These are phyloP conservation scores for Elongisporangium senticosum DNA, from an alignment of 352 stramenopile species.

Conservation along the genomic window DNA sequence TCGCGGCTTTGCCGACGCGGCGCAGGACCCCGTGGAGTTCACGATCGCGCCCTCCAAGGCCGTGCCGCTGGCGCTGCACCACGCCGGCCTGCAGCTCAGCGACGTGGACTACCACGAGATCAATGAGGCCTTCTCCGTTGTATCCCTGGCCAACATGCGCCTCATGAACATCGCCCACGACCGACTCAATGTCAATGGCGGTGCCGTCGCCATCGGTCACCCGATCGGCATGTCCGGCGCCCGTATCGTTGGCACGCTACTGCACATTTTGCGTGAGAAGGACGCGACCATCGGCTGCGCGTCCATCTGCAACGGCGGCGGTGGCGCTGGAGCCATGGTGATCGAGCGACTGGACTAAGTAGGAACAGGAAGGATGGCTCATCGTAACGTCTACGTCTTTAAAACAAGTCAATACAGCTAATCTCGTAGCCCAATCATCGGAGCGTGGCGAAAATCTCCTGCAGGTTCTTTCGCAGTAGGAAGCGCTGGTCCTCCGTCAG, in stretches of 20 bases:
- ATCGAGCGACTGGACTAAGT: constrained; percentile 65
- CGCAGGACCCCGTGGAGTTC: constrained; percentile 93
- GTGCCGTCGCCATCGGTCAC: constrained; percentile 84
- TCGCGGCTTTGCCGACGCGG: constrained; percentile 76
- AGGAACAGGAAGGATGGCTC: too few species aligned
- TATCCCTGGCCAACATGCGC: constrained; percentile 94
- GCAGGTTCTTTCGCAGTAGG: constrained; percentile 70
- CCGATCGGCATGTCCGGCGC: constrained; percentile 86
- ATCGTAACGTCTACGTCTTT: not conserved
- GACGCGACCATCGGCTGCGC: constrained; percentile 95
- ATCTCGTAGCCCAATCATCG: constrained; percentile 9
- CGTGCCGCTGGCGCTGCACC: constrained; percentile 88
- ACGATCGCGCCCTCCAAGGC: constrained; percentile 95
- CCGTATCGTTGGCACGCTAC: constrained; percentile 93
- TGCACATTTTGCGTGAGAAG: constrained; percentile 92
- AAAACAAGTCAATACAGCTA: constrained; percentile 4
- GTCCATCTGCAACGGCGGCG: constrained; percentile 98
- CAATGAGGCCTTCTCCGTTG: constrained; percentile 99
- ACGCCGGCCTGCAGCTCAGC: constrained; percentile 85
- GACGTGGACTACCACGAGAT: constrained; percentile 99
- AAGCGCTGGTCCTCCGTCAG: constrained; percentile 84
- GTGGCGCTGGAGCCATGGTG: constrained; percentile 94
- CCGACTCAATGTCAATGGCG: constrained; percentile 96
- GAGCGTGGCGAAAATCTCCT: constrained; percentile 62
- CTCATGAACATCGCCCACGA: constrained; percentile 90